Evolutionary conservation across 2,329 filamentous ascomycete genomes (phyloP), one percentile per base, ranked within the genome.

Genomic region (Colletotrichum sp.): DNA sequence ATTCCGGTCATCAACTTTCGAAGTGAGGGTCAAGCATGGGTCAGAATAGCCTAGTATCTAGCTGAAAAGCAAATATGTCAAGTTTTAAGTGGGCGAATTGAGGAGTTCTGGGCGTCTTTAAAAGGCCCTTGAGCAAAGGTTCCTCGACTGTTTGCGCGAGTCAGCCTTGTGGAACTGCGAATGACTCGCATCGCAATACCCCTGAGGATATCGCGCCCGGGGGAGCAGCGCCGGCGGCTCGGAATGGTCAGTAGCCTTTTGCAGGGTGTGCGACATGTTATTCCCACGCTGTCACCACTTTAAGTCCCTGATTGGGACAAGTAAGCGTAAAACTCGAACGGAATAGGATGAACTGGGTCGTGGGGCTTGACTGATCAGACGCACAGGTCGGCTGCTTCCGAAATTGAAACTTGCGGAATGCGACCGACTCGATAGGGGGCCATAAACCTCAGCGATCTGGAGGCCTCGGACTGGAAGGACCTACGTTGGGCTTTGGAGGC

Each of bases 131-230:
- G 28, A 52, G 28, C 52, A 58, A 28, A 8, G 28, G 16, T 8
- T 25, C 27, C 30, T 34, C 15, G 9, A 30, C n/a, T 55, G 18
- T 15, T 9, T n/a, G 28, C 65, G 30, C 52, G 71, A 74, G 65
- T 74, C 71, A 74, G 66, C 58, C 71, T 34, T 70, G 30, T 70
- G 71, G 71, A 74, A 43, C 43, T 43, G 25, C 6, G 6, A 69
- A 69, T 74, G 66, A 74, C 71, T 74, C 71, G 71, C 71, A 64
- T 30, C 22, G 18, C 22, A 18, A 15, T 30, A 70, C 58, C 71
- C 66, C 58, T 70, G 71, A 69, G 55, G 10, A 22, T 52, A 39
- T 30, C 55, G 39, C 55, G 52, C 25, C 58, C 32, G 6, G 39
- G 65, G 32, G 70, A 34, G 55, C 27, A 43, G 36, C 34, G 2